These are phyloP conservation scores for Pythium oligandrum DNA, from an alignment of 352 stramenopile species.

Conservation along the genomic window DNA sequence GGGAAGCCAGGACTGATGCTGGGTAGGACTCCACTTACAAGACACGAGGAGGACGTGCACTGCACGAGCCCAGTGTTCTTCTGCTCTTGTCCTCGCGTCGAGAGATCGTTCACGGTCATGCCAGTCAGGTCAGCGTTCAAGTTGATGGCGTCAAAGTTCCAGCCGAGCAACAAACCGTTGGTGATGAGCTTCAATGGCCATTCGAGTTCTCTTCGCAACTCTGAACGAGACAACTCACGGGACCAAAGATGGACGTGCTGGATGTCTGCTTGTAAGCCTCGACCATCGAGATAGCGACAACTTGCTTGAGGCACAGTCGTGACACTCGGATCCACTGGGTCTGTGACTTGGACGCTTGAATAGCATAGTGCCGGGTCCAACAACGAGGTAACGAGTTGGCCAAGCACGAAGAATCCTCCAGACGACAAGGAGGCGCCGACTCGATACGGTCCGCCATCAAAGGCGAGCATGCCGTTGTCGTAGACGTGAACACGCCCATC, in stretches of 20 bases:
- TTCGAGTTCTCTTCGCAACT: constrained; percentile 46
- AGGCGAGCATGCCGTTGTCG: constrained; percentile 67
- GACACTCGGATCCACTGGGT: constrained; percentile 18
- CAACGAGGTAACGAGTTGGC: constrained; percentile 30
- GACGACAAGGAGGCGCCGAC: constrained; percentile 20
- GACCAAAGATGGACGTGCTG: constrained; percentile 69
- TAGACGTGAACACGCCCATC: constrained; percentile 51
- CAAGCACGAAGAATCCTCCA: constrained; percentile 39
- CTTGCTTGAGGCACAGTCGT: constrained; percentile 1
- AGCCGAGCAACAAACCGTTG: constrained; percentile 55
- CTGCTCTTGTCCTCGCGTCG: constrained; percentile 32
- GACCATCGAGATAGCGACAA: not conserved
- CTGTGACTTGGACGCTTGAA: not conserved
- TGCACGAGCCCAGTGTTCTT: constrained; percentile 41
- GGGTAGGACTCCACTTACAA: constrained; percentile 28
- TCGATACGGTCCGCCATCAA: constrained; percentile 61
- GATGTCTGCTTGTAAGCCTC: constrained; percentile 33
- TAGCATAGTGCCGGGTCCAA: not conserved
- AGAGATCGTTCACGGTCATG: constrained; percentile 39
- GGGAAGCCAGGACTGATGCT: constrained; percentile 43
- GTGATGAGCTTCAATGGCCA: constrained; percentile 49
- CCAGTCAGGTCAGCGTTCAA: constrained; percentile 9
- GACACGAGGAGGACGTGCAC: constrained; percentile 22
- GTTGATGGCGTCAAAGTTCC: constrained; percentile 49
- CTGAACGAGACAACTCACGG: constrained; percentile 30